These are phyloP conservation scores for Tanacetum coccineum DNA, from an alignment of 129 eudicot genomes.

Conservation along the genomic window DNA sequence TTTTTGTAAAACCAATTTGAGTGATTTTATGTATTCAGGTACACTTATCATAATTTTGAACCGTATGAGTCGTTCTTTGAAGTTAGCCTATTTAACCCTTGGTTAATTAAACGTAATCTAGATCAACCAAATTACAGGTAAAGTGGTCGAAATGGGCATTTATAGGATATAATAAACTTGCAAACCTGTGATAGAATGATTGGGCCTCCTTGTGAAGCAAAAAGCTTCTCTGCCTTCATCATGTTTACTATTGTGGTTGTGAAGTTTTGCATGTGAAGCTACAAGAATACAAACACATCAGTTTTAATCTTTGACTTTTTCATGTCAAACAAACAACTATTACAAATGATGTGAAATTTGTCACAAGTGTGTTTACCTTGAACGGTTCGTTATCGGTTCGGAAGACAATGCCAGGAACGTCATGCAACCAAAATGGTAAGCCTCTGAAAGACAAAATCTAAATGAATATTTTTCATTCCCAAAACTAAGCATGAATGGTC, in stretches of 20 bases:
- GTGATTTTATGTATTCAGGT: no score
- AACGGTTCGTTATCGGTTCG: conserved; percentile 78
- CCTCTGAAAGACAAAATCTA: conserved; percentile 49
- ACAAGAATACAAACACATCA: conserved; percentile 3
- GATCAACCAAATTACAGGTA: no score
- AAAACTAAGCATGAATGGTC: neutral
- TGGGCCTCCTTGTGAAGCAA: conserved; percentile 96
- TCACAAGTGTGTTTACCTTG: conserved; percentile 40
- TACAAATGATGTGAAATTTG: neutral
- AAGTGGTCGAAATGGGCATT: no score
- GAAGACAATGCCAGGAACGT: conserved; percentile 72
- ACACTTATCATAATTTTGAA: no score
- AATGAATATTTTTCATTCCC: neutral
- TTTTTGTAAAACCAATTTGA: no score
- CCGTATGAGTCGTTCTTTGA: no score
- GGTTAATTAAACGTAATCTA: no score
- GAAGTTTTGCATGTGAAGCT: conserved; percentile 70
- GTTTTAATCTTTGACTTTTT: conserved; percentile 8
- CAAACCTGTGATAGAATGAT: conserved; percentile 83
- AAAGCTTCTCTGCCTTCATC: conserved; percentile 74
- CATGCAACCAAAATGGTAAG: conserved; percentile 91
- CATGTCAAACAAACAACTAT: conserved; percentile 14
- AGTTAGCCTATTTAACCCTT: no score
- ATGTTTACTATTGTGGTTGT: conserved; percentile 67
- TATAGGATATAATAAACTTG: neutral